These are phyloP conservation scores for Paramecium pentaurelia DNA, from an alignment of 73 alveolate species.

Conservation along the genomic window DNA sequence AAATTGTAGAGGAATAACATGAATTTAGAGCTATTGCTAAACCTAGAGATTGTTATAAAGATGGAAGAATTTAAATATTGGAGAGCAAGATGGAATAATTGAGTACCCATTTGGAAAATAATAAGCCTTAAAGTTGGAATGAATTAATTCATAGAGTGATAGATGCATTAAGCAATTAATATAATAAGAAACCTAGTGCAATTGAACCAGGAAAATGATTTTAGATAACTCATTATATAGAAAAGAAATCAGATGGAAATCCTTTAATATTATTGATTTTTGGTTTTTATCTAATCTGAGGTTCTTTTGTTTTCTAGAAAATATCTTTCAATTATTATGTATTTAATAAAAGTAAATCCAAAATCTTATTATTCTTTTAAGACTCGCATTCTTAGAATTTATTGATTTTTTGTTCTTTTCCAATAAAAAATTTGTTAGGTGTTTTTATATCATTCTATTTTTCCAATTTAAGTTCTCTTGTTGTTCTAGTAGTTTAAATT, in stretches of 20 bases:
- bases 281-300: not conserved
- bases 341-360: not conserved
- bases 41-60: constrained; percentile 56
- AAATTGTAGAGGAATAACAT: constrained; percentile 51
- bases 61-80: constrained; percentile 52
- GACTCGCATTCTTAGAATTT: not conserved
- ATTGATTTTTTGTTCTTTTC: not conserved
- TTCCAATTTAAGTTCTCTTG: not conserved
- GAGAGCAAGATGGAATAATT: constrained; percentile 20
- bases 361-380: not conserved
- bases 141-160: constrained; percentile 50
- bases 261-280: not conserved
- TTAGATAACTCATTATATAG: not conserved
- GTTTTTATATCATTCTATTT: not conserved
- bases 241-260: constrained; percentile 13
- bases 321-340: not conserved
- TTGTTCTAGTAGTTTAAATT: not conserved
- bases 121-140: constrained; percentile 35
- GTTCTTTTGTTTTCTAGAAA: not conserved
- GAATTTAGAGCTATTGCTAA: constrained; percentile 58
- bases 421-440: not conserved
- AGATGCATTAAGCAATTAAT: constrained; percentile 37
- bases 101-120: constrained; percentile 34
- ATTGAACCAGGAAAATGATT: constrained; percentile 24
- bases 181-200: constrained; percentile 20